Evolutionary conservation across 1,284 basidiomycete genomes (phyloP).

Genomic region (Cutaneotrichosporon cutaneum): DNA sequence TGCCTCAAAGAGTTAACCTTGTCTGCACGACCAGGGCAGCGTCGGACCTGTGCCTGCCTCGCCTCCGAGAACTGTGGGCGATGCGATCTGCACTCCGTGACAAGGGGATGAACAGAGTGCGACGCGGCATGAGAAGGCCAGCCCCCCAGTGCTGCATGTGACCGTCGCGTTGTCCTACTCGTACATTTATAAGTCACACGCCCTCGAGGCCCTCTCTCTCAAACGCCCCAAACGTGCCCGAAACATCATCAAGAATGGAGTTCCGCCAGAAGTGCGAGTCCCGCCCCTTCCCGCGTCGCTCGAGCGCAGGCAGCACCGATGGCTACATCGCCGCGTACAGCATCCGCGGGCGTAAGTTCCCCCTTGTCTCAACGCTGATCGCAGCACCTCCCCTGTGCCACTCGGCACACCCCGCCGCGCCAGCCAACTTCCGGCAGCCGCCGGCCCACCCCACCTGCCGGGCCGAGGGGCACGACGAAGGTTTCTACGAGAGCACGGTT

Average conservation of each 20-base stretch:
- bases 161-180: too few species aligned
- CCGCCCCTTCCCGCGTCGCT: background rate
- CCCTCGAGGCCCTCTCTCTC: too few species aligned
- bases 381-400: slow-evolving; percentile 1
- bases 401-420: background rate
- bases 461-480: background rate
- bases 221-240: background rate
- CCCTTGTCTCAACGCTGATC: background rate
- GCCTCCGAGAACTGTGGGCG: background rate
- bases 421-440: background rate
- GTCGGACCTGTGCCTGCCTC: background rate
- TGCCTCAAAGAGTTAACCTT: background rate
- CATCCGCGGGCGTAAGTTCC: background rate
- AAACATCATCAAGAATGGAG: background rate
- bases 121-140: background rate
- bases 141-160: background rate
- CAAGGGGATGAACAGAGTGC: background rate
- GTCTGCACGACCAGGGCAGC: background rate
- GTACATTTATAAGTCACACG: too few species aligned
- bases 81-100: background rate
- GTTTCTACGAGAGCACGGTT: background rate
- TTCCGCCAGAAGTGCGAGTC: background rate
- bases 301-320: background rate
- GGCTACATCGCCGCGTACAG: background rate
- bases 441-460: background rate